Conservation (phyloP, 1,284 basidiomycete species). For the Xerocomus nothofagi region DNA sequence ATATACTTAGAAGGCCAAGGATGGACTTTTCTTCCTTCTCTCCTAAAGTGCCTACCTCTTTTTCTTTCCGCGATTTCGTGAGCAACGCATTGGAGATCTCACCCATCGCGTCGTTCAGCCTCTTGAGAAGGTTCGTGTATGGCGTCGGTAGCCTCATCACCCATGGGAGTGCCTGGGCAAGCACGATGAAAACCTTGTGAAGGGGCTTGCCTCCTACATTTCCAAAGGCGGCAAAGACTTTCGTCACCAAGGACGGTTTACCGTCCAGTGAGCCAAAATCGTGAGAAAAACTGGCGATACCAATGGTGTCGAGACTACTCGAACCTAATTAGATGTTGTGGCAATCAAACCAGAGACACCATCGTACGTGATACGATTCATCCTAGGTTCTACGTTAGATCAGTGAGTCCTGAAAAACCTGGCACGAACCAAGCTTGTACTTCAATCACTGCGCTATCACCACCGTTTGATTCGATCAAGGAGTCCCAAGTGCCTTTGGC, state of each 20-base stretch:
- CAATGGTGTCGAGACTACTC: constrained; percentile 54
- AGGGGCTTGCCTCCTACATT: constrained; percentile 24
- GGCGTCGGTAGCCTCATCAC: constrained; percentile 46
- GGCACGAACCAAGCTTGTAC: constrained; percentile 42
- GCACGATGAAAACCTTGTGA: constrained; percentile 38
- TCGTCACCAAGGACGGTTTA: constrained; percentile 43
- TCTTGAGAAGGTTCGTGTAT: constrained; percentile 36
- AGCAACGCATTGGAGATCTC: constrained; percentile 50
- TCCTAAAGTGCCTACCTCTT: constrained; percentile 32
- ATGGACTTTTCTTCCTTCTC: constrained; percentile 48
- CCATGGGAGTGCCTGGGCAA: constrained; percentile 45
- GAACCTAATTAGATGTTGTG: constrained; percentile 24
- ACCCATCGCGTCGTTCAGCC: constrained; percentile 42
- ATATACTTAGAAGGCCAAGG: constrained; percentile 35
- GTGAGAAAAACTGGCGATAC: constrained; percentile 61
- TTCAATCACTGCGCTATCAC: constrained; percentile 42
- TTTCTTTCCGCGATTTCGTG: constrained; percentile 42
- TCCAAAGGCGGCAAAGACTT: constrained; percentile 45
- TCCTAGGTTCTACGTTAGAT: constrained; percentile 37
- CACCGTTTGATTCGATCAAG: constrained; percentile 39
- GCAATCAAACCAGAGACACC: constrained; percentile 22
- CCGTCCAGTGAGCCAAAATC: constrained; percentile 56
- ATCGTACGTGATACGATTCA: constrained; percentile 52
- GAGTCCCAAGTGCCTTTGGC: constrained; percentile 48
- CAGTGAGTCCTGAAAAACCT: too few relatives aligned